These are phyloP conservation scores for Baorangia bicolor DNA, from an alignment of 768 basidiomycete species.

Conservation along the genomic window DNA sequence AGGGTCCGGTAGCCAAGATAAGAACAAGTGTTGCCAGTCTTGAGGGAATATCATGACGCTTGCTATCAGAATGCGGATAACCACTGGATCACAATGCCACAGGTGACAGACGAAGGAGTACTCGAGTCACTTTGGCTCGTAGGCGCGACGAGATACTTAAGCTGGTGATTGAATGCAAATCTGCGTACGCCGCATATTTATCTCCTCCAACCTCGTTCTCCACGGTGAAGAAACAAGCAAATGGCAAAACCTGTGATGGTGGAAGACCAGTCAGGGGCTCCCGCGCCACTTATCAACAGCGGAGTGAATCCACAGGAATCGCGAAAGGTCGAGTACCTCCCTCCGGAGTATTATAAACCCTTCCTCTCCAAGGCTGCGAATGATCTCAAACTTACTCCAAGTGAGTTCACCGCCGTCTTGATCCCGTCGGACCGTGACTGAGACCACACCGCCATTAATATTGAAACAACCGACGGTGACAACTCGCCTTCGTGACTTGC, in stretches of 20 bases:
- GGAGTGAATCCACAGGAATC: background rate
- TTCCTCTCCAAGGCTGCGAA: conserved; percentile 60
- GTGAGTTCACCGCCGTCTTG: conserved; percentile 34
- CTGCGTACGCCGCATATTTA: background rate
- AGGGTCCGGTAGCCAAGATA: background rate
- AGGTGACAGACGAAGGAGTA: background rate
- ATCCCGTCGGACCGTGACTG: background rate
- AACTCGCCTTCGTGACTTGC: background rate
- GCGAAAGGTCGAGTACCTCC: conserved; percentile 29
- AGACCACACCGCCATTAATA: background rate
- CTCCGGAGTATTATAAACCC: conserved; percentile 48
- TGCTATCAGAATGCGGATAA: background rate
- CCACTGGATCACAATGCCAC: background rate
- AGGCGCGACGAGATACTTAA: background rate
- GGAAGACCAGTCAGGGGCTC: background rate
- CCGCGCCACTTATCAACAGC: background rate
- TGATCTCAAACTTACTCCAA: conserved; percentile 54
- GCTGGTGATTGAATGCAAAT: background rate
- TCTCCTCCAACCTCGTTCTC: background rate
- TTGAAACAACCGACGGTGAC: background rate
- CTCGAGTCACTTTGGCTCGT: background rate
- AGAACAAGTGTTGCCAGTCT: background rate
- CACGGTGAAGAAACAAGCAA: background rate
- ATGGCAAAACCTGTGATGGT: background rate
- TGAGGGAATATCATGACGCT: background rate